A percentile compares a stretch with the other conserved stretches of the same genome.
Evolutionary conservation across 78 protist species (phyloP).

Genomic region (Polysphondylium violaceum): DNA sequence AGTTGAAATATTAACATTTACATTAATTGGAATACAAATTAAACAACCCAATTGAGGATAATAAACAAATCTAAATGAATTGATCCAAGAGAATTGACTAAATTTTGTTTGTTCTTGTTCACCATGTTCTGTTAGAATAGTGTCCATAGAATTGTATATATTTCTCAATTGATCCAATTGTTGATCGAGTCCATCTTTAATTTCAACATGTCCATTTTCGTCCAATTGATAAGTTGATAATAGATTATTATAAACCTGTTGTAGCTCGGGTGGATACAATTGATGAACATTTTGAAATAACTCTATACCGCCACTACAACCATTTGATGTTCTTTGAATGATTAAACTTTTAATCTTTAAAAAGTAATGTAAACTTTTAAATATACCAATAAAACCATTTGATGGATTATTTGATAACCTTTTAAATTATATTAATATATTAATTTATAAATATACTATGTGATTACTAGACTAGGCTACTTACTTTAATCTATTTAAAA

Average conservation of each 20-base stretch:
- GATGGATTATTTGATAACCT: constrained; percentile 38
- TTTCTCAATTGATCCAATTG: constrained; percentile 49
- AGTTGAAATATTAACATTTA: background rate
- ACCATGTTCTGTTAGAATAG: constrained; percentile 31
- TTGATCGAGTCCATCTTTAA: constrained; percentile 41
- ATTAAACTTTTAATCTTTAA: constrained; percentile 18
- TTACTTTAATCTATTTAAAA: constrained; percentile 32
- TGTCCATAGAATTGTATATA: constrained; percentile 30
- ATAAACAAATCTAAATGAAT: constrained; percentile 59
- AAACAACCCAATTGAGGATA: constrained; percentile 77
- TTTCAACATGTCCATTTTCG: background rate
- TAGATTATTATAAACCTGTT: background rate
- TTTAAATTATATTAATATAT: background rate
- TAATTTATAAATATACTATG: background rate
- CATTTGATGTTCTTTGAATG: background rate
- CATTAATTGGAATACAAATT: constrained; percentile 44
- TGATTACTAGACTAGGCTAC: background rate
- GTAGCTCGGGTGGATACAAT: background rate
- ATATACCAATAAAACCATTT: constrained; percentile 18
- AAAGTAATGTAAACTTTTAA: constrained; percentile 20
- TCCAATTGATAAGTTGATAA: constrained; percentile 23
- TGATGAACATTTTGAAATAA: background rate
- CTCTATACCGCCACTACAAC: no score
- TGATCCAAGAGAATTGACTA: constrained; percentile 9
- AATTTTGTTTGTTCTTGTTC: constrained; percentile 37